phyloP scores from a whole-genome alignment of 441 rosid genomes.

The Cnidoscolus chayamansa region DNA sequence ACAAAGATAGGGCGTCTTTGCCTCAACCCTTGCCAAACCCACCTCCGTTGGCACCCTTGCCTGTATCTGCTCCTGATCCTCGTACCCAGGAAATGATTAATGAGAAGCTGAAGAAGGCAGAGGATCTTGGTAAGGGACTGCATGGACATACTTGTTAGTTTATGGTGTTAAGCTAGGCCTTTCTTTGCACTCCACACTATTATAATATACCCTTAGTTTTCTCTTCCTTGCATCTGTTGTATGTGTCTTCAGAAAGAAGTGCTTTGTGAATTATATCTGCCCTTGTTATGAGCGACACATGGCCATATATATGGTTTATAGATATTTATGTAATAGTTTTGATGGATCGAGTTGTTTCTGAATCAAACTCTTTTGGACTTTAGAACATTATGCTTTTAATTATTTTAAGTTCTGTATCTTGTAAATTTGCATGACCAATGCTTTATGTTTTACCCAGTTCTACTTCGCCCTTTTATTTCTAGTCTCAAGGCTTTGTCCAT shows the following conservation, averaged over 20 bases:
- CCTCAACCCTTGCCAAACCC: slow-evolving; percentile 81
- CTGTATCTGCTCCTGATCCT: slow-evolving; percentile 71
- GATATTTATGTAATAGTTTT: neutral
- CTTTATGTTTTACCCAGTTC: neutral
- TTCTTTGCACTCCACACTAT: neutral
- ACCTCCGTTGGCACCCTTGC: slow-evolving; percentile 66
- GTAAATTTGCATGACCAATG: neutral
- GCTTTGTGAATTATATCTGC: neutral
- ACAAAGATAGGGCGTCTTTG: slow-evolving; percentile 95
- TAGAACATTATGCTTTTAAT: neutral
- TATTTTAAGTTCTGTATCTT: neutral
- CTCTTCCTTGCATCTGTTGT: neutral
- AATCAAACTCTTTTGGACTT: neutral
- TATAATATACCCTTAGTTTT: neutral
- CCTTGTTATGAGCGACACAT: neutral
- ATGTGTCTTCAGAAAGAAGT: neutral
- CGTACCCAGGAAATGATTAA: slow-evolving; percentile 98
- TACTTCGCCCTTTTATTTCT: neutral
- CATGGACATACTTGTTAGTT: neutral
- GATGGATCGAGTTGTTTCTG: neutral
- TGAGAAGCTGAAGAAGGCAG: slow-evolving; percentile 95
- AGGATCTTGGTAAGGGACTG: slow-evolving; percentile 77
- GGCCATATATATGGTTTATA: neutral
- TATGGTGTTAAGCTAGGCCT: neutral
- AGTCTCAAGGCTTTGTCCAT: slow-evolving; percentile 12